Evolutionary conservation across 2,329 filamentous ascomycete species (phyloP), one percentile per base, ranked within the genome.

Genomic region (Cadophora luteo-olivacea): DNA sequence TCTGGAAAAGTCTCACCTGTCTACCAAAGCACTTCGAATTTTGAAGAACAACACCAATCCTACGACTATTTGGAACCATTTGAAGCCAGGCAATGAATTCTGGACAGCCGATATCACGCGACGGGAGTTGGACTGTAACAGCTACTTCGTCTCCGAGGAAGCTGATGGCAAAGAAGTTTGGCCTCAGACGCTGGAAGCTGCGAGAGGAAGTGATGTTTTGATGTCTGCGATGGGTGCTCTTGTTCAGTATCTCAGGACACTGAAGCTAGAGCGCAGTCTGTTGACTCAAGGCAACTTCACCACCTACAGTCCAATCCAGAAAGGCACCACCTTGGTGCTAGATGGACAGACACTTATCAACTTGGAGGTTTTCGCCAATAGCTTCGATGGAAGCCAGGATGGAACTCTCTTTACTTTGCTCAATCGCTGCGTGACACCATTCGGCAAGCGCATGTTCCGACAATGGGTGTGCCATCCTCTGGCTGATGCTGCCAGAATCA

Each of bases 401-500:
- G 96, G 96, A 7, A 98, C 96, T 0, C 82, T 99, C 1, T 99
- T 98, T 80, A 87, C 87, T 63, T 88, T 99, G 72, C 86, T 99
- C 64, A 98, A 99, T 79, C 89, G 93, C 63, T 99, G 96, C 78
- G 91, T 97, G 70, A 98, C 96, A 3, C 95, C 96, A 0, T 99
- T 99, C 77, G 96, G 96, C 67, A 99, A 99, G 81, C 91, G 96
- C 12, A 89, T 97, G 79, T 94, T 99, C 79, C 91, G 94, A 65
- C 94, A 97, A 79, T 99, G 96, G 96, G 91, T 99, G 2, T 98
- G 95, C 76, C 96, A 99, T 79, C 96, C 96, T 2, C 84, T 99
- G 16, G 93, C 94, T 78, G 92, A 97, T 80, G 90, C 92, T 6
- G 82, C 85, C 48, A 94, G 92, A 77, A 97, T 99, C 82, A 97